Conservation (phyloP, 176 grass and related monocot species). For the Eragrostis curvula region DNA sequence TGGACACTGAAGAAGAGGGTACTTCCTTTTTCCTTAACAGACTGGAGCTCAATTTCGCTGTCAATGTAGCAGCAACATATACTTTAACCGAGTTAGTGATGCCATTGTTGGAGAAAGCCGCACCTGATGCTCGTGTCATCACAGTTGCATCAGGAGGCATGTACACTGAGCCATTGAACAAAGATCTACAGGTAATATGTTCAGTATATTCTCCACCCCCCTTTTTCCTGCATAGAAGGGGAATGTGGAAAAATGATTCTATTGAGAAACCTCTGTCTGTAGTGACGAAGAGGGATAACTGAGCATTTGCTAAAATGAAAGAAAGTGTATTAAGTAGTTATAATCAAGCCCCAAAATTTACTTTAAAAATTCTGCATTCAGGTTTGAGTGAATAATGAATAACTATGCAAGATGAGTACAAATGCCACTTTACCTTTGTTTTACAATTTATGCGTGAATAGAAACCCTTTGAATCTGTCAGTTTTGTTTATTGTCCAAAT, state of each 20-base stretch:
- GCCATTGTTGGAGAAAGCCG: conserved; percentile 81
- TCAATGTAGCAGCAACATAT: conserved; percentile 89
- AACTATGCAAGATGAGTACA: background rate
- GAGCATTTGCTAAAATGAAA: background rate
- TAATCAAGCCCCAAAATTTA: background rate
- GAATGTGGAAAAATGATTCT: background rate
- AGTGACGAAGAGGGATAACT: background rate
- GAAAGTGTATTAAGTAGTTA: background rate
- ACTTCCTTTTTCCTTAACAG: conserved; percentile 35
- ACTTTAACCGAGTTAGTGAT: conserved; percentile 77
- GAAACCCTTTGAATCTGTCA: background rate
- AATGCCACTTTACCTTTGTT: background rate
- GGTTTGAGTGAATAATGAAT: background rate
- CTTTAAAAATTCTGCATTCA: background rate
- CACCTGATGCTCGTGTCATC: conserved; percentile 83
- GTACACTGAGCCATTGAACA: conserved; percentile 77
- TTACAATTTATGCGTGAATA: background rate
- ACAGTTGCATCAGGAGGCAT: conserved; percentile 90
- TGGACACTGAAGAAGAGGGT: background rate
- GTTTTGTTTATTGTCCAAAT: conserved; percentile 7
- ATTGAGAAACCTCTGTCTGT: background rate
- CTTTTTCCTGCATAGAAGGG: background rate
- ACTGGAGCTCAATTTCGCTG: conserved; percentile 87
- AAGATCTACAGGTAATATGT: conserved; percentile 63
- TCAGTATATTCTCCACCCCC: background rate